Conservation (phyloP, 345 rosid genomes). For the Aegle marmelos region DNA sequence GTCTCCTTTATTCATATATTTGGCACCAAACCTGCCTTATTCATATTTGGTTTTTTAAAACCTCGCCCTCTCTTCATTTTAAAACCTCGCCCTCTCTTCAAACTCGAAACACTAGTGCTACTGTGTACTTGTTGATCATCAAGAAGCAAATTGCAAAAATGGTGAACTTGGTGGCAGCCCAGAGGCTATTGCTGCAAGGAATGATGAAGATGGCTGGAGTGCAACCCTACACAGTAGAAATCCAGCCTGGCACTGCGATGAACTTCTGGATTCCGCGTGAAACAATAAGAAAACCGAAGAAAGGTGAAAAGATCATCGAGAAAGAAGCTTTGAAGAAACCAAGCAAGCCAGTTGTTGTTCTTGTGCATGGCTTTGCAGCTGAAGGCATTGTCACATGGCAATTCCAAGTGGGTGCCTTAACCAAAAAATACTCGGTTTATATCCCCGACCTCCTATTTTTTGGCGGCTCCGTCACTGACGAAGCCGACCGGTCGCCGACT, state of each 20-base stretch:
- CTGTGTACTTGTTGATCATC: neutral
- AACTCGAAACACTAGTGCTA: no score
- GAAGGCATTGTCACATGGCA: conserved; percentile 97
- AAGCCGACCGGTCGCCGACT: conserved; percentile 62
- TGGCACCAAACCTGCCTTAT: conserved; percentile 44
- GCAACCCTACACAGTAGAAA: conserved; percentile 51
- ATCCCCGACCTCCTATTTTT: conserved; percentile 88
- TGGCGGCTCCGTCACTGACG: conserved; percentile 65
- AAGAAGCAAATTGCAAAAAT: conserved; percentile 26
- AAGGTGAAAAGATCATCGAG: conserved; percentile 18
- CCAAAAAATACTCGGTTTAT: conserved; percentile 84
- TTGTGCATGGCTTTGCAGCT: conserved; percentile 88
- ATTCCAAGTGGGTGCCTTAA: conserved; percentile 80
- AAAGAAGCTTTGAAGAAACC: conserved; percentile 35
- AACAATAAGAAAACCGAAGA: conserved; percentile 40
- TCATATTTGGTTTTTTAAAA: conserved; percentile 3
- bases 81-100: no score
- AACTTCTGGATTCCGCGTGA: conserved; percentile 86
- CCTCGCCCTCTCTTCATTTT: neutral
- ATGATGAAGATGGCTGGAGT: conserved; percentile 87
- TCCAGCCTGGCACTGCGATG: conserved; percentile 78
- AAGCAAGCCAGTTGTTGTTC: conserved; percentile 63
- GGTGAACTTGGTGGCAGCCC: conserved; percentile 88
- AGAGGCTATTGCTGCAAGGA: conserved; percentile 61
- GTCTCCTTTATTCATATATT: neutral